These are phyloP conservation scores for Cyclotella cryptica DNA, from an alignment of 108 stramenopile genomes.

Conservation along the genomic window DNA sequence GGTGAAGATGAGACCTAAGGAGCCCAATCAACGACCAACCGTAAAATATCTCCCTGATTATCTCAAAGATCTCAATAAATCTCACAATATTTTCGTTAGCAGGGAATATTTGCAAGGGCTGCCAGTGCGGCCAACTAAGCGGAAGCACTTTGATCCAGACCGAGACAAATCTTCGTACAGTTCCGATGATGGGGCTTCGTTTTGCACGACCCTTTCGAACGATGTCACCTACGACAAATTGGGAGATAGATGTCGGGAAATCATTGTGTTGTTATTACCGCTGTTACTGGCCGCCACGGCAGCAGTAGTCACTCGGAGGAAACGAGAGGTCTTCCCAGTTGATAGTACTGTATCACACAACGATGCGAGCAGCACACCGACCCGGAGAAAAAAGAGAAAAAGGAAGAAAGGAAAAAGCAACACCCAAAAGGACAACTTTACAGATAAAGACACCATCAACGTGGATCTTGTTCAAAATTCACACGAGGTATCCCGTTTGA, in stretches of 20 bases:
- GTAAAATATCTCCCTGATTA: constrained; percentile 11
- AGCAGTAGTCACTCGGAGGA: neutral
- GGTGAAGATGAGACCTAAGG: neutral
- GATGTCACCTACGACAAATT: no score
- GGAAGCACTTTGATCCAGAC: neutral
- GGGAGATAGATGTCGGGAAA: neutral
- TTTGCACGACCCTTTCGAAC: neutral
- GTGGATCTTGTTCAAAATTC: neutral
- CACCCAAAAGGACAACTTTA: no score
- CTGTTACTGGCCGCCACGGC: neutral
- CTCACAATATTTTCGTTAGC: neutral
- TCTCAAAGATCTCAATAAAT: constrained; percentile 13
- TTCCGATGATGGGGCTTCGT: neutral
- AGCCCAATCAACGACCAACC: neutral
- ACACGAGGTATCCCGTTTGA: neutral
- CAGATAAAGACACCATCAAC: no score
- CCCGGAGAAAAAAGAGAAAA: no score
- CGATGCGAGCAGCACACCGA: no score
- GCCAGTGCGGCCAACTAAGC: constrained; percentile 20
- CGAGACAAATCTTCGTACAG: neutral
- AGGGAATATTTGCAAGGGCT: constrained; percentile 31
- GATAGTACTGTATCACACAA: no score
- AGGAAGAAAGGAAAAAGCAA: no score
- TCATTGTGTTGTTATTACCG: neutral
- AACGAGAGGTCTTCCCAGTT: neutral